These are phyloP conservation scores for Leccinum cinnamomeum DNA, from an alignment of 1,284 basidiomycete species.

Conservation along the genomic window DNA sequence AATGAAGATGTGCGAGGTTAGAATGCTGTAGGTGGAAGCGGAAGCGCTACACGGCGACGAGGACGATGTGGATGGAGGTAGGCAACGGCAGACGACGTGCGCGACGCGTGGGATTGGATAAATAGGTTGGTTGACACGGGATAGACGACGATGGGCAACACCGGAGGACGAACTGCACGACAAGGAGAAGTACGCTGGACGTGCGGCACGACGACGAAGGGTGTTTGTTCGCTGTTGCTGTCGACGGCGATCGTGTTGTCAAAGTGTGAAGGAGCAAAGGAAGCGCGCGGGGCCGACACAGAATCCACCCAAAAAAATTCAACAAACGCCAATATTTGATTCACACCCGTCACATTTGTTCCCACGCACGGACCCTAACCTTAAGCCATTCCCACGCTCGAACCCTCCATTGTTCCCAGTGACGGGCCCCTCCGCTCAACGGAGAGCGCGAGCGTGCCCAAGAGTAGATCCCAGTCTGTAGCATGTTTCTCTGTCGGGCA, in stretches of 20 bases:
- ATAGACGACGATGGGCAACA: conserved; percentile 21
- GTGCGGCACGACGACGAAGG: conserved; percentile 35
- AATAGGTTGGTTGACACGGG: conserved; percentile 28
- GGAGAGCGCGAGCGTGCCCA: conserved; percentile 2
- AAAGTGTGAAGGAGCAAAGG: conserved; percentile 45
- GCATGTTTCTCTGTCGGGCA: background rate
- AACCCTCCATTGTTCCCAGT: conserved; percentile 22
- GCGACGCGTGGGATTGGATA: conserved; percentile 40
- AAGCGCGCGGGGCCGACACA: conserved; percentile 47
- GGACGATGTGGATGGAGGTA: conserved; percentile 14
- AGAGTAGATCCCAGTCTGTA: background rate
- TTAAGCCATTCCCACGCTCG: conserved; percentile 36
- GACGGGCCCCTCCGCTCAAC: conserved; percentile 5
- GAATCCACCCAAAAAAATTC: conserved; percentile 41
- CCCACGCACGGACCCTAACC: conserved; percentile 45
- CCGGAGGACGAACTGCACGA: conserved; percentile 26
- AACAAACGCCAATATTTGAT: conserved; percentile 43
- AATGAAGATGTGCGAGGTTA: conserved; percentile 28
- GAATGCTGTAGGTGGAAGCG: conserved; percentile 24
- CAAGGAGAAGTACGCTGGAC: conserved; percentile 25
- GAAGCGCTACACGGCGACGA: conserved; percentile 22
- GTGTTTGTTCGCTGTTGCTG: conserved; percentile 34
- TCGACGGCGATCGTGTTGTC: conserved; percentile 41
- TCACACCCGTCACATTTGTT: conserved; percentile 37
- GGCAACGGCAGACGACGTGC: conserved; percentile 33